Evolutionary conservation across 163 green algal genomes (phyloP), one percentile per base, ranked within the genome.

Genomic region (Coccomyxa subellipsoidea): DNA sequence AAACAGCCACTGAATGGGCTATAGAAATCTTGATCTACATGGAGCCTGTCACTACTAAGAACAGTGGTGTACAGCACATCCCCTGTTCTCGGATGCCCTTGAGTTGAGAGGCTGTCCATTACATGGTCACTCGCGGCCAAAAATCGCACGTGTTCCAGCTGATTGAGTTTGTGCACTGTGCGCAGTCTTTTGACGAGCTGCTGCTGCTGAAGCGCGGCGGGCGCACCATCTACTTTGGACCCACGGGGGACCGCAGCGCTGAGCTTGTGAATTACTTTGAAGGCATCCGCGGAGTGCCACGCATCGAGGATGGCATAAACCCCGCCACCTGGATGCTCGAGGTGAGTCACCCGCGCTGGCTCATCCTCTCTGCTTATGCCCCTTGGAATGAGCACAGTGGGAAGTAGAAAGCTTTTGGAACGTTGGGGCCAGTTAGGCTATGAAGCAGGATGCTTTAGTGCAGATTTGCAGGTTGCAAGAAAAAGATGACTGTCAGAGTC

Each of bases 211-310:
- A 87, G 70, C 31, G 70, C 0, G 93, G 93, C 32, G 93, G 93
- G 23, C 72, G 84, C 35, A 89, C 83, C 38, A 91, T 94, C 12
- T 97, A 93, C 90, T 90, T 90, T 72, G 93, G 93, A 0, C 81
- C 84, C 4, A 82, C 96, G 34, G 93, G 93, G 25, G 0, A 71
- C 9, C 76, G 91, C 59, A 89, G 84, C 35, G 71, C 38, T 38
- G 38, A 83, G 9, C 87, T 97, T 5, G 86, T 96, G 38, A 21
- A 78, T 34, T 96, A 96, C 86, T 90, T 97, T 38, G 59, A 81
- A 66, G 80, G 77, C 0, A 38, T 76, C 7, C 35, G 32, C 2
- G 70, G 71, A 8, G 71, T 80, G 34, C 35, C 37, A 3, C 71
- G 80, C 21, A 39, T 83, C 23, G 21, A 38, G 4, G 32, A 54